These are phyloP conservation scores for Diospyros kaki DNA, from an alignment of 148 eudicot species.

Conservation along the genomic window DNA sequence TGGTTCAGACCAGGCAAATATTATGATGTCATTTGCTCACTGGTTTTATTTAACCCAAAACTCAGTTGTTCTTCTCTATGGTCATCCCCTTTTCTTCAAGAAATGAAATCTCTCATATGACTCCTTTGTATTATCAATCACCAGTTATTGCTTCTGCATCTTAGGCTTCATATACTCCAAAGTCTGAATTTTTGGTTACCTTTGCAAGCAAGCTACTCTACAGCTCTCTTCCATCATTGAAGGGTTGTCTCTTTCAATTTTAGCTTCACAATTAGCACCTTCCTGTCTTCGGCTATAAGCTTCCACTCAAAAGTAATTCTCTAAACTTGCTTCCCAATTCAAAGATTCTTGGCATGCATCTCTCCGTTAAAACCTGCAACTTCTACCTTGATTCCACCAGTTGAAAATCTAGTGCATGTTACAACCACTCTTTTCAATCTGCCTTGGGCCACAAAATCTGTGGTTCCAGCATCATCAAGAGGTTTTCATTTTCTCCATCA, in stretches of 20 bases:
- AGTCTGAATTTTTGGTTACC: not conserved
- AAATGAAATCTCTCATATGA: not conserved
- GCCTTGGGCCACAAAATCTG: too few relatives aligned
- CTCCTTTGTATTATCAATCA: not conserved
- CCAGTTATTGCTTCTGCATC: not conserved
- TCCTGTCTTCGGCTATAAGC: not conserved
- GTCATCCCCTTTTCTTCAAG: too few relatives aligned
- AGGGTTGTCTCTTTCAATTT: not conserved
- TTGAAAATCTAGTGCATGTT: too few relatives aligned
- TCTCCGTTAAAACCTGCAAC: not conserved
- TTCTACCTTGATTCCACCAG: too few relatives aligned
- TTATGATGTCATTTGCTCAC: too few relatives aligned
- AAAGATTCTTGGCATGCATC: not conserved
- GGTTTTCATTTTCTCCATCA: too few relatives aligned
- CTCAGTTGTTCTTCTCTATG: too few relatives aligned
- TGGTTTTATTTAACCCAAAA: too few relatives aligned
- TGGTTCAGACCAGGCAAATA: too few relatives aligned
- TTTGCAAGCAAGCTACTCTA: not conserved
- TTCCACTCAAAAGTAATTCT: not conserved
- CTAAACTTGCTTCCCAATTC: not conserved
- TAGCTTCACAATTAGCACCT: not conserved
- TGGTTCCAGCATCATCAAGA: too few relatives aligned
- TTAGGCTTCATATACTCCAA: not conserved
- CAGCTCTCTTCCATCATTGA: not conserved
- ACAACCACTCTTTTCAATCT: too few relatives aligned